A percentile compares a stretch with the other conserved stretches of the same genome.
Conservation (phyloP, 768 basidiomycete genomes). For the Macrolepiota fuliginosa region DNA sequence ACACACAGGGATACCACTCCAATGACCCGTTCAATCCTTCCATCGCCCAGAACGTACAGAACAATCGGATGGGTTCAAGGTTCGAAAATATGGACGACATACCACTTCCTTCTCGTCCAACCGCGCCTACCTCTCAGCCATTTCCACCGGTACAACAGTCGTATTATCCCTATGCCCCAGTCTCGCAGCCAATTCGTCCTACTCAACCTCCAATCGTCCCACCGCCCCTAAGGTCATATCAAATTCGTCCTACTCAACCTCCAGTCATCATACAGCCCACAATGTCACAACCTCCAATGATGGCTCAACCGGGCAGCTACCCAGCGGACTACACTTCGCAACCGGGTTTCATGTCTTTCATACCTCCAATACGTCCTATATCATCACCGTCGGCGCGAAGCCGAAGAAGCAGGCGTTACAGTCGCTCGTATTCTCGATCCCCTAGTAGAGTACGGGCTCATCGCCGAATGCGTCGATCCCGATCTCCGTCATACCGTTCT, state of each 20-base stretch:
- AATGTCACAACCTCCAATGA: no score
- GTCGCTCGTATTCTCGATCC: no score
- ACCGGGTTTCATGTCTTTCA: no score
- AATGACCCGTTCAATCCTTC: constrained; percentile 1
- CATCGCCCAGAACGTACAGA: not conserved
- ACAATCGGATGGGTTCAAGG: not conserved
- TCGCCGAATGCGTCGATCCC: no score
- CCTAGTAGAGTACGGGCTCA: no score
- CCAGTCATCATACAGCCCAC: not conserved
- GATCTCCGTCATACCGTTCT: no score
- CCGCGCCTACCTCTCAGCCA: not conserved
- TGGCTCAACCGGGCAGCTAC: no score
- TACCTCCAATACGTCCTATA: no score
- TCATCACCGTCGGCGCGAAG: no score
- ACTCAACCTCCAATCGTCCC: not conserved
- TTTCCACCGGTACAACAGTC: not conserved
- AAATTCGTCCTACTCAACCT: not conserved
- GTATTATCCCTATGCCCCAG: not conserved
- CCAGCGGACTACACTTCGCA: no score
- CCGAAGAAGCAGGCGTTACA: no score
- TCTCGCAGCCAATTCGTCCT: not conserved
- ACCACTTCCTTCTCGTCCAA: not conserved
- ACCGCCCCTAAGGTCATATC: not conserved
- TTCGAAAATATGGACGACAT: not conserved
- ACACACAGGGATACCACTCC: not conserved